phyloP scores from a whole-genome alignment of 176 grass and related monocot species.

The Canna indica region DNA sequence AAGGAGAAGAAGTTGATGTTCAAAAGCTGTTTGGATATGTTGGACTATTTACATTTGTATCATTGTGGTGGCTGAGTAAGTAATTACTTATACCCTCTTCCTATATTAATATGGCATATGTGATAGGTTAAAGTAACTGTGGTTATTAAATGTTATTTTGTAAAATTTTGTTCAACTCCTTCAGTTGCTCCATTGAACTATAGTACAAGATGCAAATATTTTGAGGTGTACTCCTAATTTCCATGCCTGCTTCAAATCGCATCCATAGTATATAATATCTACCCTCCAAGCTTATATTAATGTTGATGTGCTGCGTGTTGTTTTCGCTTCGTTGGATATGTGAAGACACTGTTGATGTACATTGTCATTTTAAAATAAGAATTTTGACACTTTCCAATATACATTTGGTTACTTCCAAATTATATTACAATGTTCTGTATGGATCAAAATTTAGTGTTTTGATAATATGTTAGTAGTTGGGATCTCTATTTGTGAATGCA shows the following conservation, averaged over 20 bases:
- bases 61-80: conserved; percentile 96
- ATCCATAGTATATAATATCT: too few relatives aligned
- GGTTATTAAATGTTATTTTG: not conserved
- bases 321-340: conserved; percentile 21
- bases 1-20: conserved; percentile 76
- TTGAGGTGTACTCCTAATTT: not conserved
- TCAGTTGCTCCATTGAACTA: not conserved
- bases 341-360: conserved; percentile 64
- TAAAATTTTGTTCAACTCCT: not conserved
- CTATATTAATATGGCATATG: not conserved
- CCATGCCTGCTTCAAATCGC: not conserved
- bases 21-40: conserved; percentile 97
- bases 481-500: not conserved
- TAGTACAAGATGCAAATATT: not conserved
- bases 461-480: not conserved
- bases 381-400: not conserved
- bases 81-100: not conserved
- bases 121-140: conserved; percentile 1
- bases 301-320: too few relatives aligned
- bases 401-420: not conserved
- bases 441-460: not conserved
- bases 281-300: too few relatives aligned
- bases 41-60: conserved; percentile 60
- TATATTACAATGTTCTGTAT: not conserved
- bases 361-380: conserved; percentile 46